Percentiles rank a stretch among this genome's conserved stretches.
phyloP scores from a whole-genome alignment of 208 protist species.

The Trypanosoma boissoni region DNA sequence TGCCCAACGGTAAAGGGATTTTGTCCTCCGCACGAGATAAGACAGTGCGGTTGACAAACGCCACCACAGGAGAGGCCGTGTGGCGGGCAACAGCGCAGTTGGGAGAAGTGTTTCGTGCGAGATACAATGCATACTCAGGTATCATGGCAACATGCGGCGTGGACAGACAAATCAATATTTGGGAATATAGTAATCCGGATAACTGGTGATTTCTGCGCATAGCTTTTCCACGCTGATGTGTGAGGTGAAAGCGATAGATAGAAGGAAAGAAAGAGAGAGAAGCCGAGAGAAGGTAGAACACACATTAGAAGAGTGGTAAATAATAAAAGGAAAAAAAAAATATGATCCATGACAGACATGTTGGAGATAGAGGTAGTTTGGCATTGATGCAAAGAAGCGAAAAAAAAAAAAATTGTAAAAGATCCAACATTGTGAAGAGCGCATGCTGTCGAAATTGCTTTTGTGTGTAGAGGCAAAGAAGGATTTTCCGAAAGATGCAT shows the following conservation, averaged over 20 bases:
- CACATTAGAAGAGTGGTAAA: too few species aligned
- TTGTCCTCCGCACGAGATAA: slow-evolving; percentile 57
- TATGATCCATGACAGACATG: too few species aligned
- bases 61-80: slow-evolving; percentile 32
- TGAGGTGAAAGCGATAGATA: background rate
- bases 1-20: slow-evolving; percentile 38
- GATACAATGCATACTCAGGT: slow-evolving; percentile 32
- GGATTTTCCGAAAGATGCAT: too few species aligned
- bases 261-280: background rate
- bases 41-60: slow-evolving; percentile 35
- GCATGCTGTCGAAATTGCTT: too few species aligned
- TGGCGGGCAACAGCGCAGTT: slow-evolving; percentile 61
- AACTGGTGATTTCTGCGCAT: slow-evolving; percentile 38
- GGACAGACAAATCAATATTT: slow-evolving; percentile 59
- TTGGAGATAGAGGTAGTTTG: too few species aligned
- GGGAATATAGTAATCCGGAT: slow-evolving; percentile 35
- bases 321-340: too few species aligned
- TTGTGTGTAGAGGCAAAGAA: too few species aligned
- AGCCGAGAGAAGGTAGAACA: background rate
- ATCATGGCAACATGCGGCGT: slow-evolving; percentile 42
- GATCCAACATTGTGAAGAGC: too few species aligned
- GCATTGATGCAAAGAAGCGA: too few species aligned
- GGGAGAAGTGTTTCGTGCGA: slow-evolving; percentile 51
- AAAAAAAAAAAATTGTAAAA: too few species aligned
- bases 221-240: too few species aligned